Conservation (phyloP, 176 grass and related monocot genomes). For the Oryza brachyantha region DNA sequence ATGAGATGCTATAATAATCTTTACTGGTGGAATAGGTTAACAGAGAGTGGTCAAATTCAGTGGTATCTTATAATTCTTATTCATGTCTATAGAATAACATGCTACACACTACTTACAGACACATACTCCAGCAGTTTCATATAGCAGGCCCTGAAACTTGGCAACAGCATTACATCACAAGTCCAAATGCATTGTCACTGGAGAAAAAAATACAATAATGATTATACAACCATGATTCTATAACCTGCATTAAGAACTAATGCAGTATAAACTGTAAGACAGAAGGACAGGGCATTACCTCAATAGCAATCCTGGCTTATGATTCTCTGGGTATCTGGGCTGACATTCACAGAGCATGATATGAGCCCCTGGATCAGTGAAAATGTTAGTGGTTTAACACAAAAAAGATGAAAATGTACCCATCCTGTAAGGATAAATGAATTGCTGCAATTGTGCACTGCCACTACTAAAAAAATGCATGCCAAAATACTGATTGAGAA, state of each 20-base stretch:
- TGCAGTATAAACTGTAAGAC: background rate
- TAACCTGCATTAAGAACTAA: background rate
- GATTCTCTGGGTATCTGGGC: slow-evolving; percentile 39
- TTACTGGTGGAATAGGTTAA: background rate
- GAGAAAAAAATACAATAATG: background rate
- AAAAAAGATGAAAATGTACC: background rate
- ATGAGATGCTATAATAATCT: background rate
- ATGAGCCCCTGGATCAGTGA: slow-evolving; percentile 37
- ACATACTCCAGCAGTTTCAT: background rate
- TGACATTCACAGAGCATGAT: slow-evolving; percentile 47
- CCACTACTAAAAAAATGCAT: background rate
- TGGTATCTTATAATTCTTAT: background rate
- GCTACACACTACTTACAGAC: slow-evolving; percentile 17
- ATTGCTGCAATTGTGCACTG: background rate
- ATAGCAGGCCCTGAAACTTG: background rate
- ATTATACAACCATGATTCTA: background rate
- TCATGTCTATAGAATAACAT: slow-evolving; percentile 11
- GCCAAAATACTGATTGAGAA: background rate
- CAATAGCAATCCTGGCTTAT: slow-evolving; percentile 53
- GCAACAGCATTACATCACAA: background rate
- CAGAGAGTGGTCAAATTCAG: background rate
- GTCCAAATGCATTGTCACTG: background rate
- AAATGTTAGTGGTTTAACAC: background rate
- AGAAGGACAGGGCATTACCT: slow-evolving; percentile 9
- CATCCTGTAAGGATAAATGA: background rate